phyloP scores from a whole-genome alignment of 192 early-diverging fungal species.

The Podila horticola region DNA sequence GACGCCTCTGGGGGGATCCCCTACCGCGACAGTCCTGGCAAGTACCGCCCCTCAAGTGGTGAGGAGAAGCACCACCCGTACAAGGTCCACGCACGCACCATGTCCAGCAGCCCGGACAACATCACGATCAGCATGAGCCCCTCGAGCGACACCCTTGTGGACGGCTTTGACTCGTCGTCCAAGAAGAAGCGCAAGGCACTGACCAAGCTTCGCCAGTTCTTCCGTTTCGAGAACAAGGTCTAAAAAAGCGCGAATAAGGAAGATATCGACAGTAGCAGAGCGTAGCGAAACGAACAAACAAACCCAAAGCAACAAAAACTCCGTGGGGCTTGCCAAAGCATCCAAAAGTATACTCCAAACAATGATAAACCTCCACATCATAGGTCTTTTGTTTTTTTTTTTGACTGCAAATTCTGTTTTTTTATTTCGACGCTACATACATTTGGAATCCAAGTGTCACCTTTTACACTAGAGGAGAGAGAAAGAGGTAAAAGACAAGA shows the following conservation, averaged over 20 bases:
- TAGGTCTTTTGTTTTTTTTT: background rate
- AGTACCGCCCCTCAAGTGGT: background rate
- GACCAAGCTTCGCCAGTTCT: conserved; percentile 47
- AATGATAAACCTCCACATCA: background rate
- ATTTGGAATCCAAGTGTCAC: background rate
- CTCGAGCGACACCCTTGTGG: conserved; percentile 21
- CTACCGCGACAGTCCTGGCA: background rate
- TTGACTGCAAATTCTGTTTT: conserved; percentile 25
- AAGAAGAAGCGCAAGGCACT: conserved; percentile 47
- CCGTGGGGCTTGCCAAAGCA: background rate
- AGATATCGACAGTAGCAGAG: background rate
- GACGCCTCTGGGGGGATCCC: conserved; percentile 4
- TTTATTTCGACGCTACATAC: conserved; percentile 5
- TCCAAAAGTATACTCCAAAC: background rate
- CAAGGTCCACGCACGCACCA: conserved; percentile 18
- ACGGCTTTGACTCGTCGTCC: conserved; percentile 25
- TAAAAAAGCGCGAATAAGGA: background rate
- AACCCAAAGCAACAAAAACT: background rate
- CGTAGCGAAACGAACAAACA: background rate
- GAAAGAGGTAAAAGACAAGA: background rate
- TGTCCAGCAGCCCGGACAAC: background rate
- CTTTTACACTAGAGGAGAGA: conserved; percentile 24
- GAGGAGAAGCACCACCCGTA: conserved; percentile 39
- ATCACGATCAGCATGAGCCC: conserved; percentile 26
- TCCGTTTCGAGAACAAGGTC: conserved; percentile 32